A percentile compares a stretch with the other conserved stretches of the same genome.
phyloP scores from a whole-genome alignment of 1,284 basidiomycete genomes.

The Marasmius fiardii region DNA sequence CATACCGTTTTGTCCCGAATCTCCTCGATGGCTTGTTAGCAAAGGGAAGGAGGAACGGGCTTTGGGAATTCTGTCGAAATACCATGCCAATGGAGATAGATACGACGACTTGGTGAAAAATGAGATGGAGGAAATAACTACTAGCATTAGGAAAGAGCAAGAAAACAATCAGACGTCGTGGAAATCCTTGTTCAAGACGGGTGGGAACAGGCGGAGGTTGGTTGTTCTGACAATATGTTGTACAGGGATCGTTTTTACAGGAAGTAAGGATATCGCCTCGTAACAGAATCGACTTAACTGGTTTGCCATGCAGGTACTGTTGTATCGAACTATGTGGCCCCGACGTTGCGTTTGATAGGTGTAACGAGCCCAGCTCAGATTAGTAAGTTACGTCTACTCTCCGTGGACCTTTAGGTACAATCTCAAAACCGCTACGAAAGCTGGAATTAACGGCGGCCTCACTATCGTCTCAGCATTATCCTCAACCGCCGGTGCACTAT shows the following conservation, averaged over 20 bases:
- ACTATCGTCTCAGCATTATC: background rate
- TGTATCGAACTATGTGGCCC: background rate
- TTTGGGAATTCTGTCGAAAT: slow-evolving; percentile 61
- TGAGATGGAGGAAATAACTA: slow-evolving; percentile 75
- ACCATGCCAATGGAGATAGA: slow-evolving; percentile 70
- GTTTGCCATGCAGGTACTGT: background rate
- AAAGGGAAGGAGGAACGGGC: slow-evolving; percentile 66
- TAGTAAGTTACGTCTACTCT: background rate
- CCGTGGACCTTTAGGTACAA: background rate
- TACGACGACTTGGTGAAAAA: slow-evolving; percentile 69
- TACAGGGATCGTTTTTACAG: background rate
- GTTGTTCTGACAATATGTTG: background rate
- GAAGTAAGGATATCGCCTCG: background rate
- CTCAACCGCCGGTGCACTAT: background rate
- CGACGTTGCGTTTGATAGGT: background rate
- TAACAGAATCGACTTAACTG: background rate
- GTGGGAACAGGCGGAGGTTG: slow-evolving; percentile 51
- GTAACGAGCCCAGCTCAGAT: background rate
- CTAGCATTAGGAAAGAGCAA: slow-evolving; percentile 60
- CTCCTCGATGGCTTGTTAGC: slow-evolving; percentile 67
- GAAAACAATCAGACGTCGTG: slow-evolving; percentile 53
- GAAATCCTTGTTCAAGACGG: slow-evolving; percentile 52
- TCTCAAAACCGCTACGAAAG: background rate
- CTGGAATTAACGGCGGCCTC: background rate
- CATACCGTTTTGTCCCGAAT: slow-evolving; percentile 66